A percentile compares a stretch with the other conserved stretches of the same genome.
phyloP scores from a whole-genome alignment of 129 eudicot species.

The Ambrosia trifida region DNA sequence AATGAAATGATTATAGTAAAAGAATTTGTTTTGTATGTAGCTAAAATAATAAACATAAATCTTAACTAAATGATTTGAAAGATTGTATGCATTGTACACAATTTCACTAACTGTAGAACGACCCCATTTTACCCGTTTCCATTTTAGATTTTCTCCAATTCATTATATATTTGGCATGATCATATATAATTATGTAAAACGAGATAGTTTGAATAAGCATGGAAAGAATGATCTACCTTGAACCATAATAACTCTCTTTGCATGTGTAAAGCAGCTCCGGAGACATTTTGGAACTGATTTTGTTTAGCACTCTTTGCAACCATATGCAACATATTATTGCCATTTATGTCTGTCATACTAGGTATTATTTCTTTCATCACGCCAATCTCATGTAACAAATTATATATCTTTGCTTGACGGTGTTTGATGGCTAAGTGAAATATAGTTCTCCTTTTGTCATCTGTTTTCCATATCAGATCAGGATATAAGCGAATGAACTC shows the following conservation, averaged over 20 bases:
- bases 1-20: no score
- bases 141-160: no score
- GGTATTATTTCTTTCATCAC: constrained; percentile 9
- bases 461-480: constrained; percentile 5
- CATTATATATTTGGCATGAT: no score
- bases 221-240: not conserved
- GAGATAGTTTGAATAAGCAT: not conserved
- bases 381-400: constrained; percentile 19
- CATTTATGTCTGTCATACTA: not conserved
- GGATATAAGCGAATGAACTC: constrained; percentile 12
- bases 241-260: constrained; percentile 18
- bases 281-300: not conserved
- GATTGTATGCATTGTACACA: no score
- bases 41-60: no score
- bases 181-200: not conserved
- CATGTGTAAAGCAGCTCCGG: constrained; percentile 20
- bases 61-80: no score
- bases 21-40: no score
- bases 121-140: no score
- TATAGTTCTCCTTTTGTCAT: constrained; percentile 9
- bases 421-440: constrained; percentile 14
- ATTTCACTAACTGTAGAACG: no score
- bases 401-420: constrained; percentile 18
- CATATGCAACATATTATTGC: constrained; percentile 13
- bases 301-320: constrained; percentile 3